phyloP scores from a whole-genome alignment of 192 early-diverging fungal genomes.

The Dissophora ornata region DNA sequence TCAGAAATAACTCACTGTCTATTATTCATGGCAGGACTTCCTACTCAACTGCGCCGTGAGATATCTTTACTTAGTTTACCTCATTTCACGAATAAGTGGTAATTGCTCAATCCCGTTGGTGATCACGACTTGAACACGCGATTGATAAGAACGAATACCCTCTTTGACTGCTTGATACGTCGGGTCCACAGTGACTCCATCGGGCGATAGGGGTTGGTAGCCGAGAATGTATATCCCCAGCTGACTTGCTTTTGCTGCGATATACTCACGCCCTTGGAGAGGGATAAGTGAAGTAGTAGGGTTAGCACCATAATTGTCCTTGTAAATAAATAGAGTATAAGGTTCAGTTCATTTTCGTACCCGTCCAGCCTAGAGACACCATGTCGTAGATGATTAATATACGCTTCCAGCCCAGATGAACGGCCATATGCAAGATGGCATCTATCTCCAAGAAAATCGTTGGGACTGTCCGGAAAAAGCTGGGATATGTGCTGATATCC shows the following conservation, averaged over 20 bases:
- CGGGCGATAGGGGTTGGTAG: not conserved
- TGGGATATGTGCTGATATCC: slow-evolving; percentile 46
- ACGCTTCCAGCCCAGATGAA: slow-evolving; percentile 52
- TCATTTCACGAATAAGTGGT: slow-evolving; percentile 8
- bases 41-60: no score
- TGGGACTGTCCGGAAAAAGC: slow-evolving; percentile 62
- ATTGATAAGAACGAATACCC: not conserved
- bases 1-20: no score
- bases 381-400: slow-evolving; percentile 55
- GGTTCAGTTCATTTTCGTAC: no score
- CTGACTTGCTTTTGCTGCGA: not conserved
- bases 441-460: slow-evolving; percentile 55
- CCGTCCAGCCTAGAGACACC: slow-evolving; percentile 55
- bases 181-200: slow-evolving; percentile 6
- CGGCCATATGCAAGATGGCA: slow-evolving; percentile 48
- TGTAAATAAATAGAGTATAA: no score
- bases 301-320: no score
- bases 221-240: slow-evolving; percentile 28
- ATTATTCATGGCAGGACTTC: no score
- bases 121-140: slow-evolving; percentile 25
- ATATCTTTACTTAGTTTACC: no score
- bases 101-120: not conserved
- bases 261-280: slow-evolving; percentile 11
- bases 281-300: not conserved
- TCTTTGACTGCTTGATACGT: slow-evolving; percentile 12